Evolutionary conservation across 2,329 filamentous ascomycete species (phyloP).

Genomic region (Aspergillus uvarum): DNA sequence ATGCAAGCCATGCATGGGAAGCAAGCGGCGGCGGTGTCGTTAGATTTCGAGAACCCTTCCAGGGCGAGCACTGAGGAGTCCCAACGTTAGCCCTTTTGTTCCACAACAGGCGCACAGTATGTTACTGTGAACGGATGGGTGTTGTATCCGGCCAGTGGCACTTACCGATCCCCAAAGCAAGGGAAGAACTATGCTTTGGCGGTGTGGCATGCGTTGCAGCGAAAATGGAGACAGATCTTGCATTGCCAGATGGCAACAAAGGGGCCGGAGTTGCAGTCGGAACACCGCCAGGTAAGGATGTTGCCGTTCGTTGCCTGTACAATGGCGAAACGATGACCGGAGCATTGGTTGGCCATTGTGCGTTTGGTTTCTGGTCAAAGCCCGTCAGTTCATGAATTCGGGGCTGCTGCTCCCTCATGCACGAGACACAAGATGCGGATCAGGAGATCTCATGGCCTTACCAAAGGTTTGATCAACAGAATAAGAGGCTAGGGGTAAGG

Average conservation of each 20-base stretch:
- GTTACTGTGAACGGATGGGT: background rate
- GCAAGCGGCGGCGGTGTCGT: background rate
- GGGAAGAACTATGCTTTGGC: constrained; percentile 30
- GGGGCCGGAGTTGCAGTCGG: constrained; percentile 43
- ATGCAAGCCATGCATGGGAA: background rate
- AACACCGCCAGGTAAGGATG: constrained; percentile 46
- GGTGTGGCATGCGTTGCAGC: constrained; percentile 43
- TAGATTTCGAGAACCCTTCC: background rate
- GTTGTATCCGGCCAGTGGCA: constrained; percentile 1
- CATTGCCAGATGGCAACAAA: constrained; percentile 45
- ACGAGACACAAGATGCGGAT: background rate
- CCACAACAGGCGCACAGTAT: constrained; percentile 6
- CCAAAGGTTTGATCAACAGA: background rate
- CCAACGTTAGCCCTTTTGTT: background rate
- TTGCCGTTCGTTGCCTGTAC: constrained; percentile 44
- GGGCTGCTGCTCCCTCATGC: background rate
- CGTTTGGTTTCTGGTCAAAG: background rate
- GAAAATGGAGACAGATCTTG: constrained; percentile 44
- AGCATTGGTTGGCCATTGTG: constrained; percentile 43
- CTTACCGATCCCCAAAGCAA: constrained; percentile 13
- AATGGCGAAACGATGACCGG: constrained; percentile 40
- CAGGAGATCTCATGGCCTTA: background rate
- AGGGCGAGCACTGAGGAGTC: constrained; percentile 3
- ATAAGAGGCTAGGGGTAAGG: background rate
- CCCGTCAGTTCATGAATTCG: background rate